phyloP scores from a whole-genome alignment of 306 rosid genomes.

The Cicer pinnatifidum region DNA sequence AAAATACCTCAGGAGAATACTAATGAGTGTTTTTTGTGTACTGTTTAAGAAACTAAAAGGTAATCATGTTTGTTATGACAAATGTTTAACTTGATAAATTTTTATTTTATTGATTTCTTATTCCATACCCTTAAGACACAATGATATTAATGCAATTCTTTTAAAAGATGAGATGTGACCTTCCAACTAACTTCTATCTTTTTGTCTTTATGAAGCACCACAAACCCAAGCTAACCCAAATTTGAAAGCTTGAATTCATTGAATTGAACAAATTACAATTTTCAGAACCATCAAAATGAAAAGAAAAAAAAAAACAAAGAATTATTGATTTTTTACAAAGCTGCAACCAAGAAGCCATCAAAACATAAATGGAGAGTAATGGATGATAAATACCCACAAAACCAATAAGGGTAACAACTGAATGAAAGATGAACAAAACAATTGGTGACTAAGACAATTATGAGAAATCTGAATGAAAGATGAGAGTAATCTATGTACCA shows the following conservation, averaged over 20 bases:
- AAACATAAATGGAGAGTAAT: slow-evolving; percentile 29
- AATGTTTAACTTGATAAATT: too few relatives aligned
- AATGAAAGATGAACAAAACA: slow-evolving; percentile 21
- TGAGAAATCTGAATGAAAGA: slow-evolving; percentile 12
- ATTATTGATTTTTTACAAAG: slow-evolving; percentile 63
- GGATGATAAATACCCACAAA: slow-evolving; percentile 59
- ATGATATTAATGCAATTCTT: not conserved
- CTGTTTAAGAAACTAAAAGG: too few relatives aligned
- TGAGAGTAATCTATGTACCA: slow-evolving; percentile 12
- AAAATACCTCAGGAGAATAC: too few relatives aligned
- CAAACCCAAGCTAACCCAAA: slow-evolving; percentile 7
- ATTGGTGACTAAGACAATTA: slow-evolving; percentile 39
- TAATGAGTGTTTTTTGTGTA: too few relatives aligned
- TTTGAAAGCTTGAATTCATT: slow-evolving; percentile 44
- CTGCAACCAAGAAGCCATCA: slow-evolving; percentile 46
- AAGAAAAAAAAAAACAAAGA: slow-evolving; percentile 41
- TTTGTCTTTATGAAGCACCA: too few relatives aligned
- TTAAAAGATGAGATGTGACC: not conserved
- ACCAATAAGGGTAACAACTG: slow-evolving; percentile 18
- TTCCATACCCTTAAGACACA: too few relatives aligned
- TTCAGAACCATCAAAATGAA: slow-evolving; percentile 37
- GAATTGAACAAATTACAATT: slow-evolving; percentile 47
- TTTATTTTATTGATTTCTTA: too few relatives aligned
- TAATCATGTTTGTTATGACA: too few relatives aligned
- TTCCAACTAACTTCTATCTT: not conserved